A percentile compares a stretch with the other conserved stretches of the same genome.
These are phyloP conservation scores for Phytophthora pini DNA, from an alignment of 352 stramenopile species.

Conservation along the genomic window DNA sequence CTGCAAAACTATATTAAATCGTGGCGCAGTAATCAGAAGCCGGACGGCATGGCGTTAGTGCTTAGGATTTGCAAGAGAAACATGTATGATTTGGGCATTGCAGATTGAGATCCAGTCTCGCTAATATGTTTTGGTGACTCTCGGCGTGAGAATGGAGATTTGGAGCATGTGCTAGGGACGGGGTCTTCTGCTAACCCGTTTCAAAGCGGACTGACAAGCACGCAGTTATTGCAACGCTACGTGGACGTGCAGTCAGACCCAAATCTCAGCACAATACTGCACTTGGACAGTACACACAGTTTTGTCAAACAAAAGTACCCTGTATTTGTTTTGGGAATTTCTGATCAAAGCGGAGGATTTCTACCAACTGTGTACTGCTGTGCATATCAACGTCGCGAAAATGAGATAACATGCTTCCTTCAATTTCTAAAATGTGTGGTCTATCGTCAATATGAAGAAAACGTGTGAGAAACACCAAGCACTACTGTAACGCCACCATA, in stretches of 20 bases:
- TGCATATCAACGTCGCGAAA: not conserved
- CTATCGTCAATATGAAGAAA: not conserved
- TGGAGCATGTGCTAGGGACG: too few species aligned
- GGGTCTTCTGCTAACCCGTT: too few species aligned
- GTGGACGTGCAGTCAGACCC: too few species aligned
- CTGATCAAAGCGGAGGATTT: not conserved
- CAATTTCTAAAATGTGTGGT: not conserved
- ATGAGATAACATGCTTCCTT: not conserved
- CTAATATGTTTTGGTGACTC: too few species aligned
- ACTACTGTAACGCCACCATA: too few species aligned
- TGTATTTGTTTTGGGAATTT: not conserved
- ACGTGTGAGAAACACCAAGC: too few species aligned
- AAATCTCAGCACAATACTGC: not conserved
- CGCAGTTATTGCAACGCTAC: too few species aligned
- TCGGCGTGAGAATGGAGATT: too few species aligned
- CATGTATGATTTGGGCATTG: too few species aligned
- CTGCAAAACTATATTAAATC: not conserved
- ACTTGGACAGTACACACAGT: not conserved
- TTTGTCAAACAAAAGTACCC: not conserved
- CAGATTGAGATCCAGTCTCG: too few species aligned
- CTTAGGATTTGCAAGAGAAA: slow-evolving; percentile 4
- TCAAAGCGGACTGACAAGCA: too few species aligned
- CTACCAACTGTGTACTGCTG: not conserved
- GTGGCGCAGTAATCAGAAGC: not conserved
- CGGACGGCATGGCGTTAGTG: not conserved